Percentiles rank a stretch among this genome's conserved stretches.
Evolutionary conservation across 352 stramenopile species (phyloP).

Genomic region (Phytophthora rubi): DNA sequence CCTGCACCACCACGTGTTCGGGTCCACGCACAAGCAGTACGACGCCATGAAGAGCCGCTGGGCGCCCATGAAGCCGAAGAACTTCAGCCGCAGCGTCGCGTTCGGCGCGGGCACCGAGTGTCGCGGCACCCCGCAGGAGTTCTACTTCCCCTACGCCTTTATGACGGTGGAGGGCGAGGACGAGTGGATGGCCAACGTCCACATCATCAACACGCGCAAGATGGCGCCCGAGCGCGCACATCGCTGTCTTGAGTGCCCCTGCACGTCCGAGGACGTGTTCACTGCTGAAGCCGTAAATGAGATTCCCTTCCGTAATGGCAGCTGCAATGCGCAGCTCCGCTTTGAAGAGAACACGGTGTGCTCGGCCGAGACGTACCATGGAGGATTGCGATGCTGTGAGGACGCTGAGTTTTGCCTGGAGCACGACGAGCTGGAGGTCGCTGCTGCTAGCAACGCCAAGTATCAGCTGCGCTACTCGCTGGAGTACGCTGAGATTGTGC

Average conservation of each 20-base stretch:
- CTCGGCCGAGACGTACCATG: slow-evolving; percentile 61
- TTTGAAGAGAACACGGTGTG: slow-evolving; percentile 81
- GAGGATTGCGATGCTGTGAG: slow-evolving; percentile 80
- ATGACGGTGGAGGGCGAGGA: slow-evolving; percentile 79
- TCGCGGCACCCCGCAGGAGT: slow-evolving; percentile 80
- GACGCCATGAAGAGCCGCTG: slow-evolving; percentile 50
- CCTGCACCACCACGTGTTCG: slow-evolving; percentile 85
- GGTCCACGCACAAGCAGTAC: slow-evolving; percentile 74
- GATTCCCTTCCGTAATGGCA: slow-evolving; percentile 38
- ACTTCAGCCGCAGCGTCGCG: slow-evolving; percentile 74
- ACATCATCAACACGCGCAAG: slow-evolving; percentile 84
- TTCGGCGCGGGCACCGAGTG: slow-evolving; percentile 84
- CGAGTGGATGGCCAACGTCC: slow-evolving; percentile 83
- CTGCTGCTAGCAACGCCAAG: slow-evolving; percentile 30
- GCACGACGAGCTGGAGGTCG: slow-evolving; percentile 45
- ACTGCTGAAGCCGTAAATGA: slow-evolving; percentile 63
- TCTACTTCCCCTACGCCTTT: slow-evolving; percentile 82
- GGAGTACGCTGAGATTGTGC: slow-evolving; percentile 65
- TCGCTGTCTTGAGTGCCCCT: slow-evolving; percentile 79
- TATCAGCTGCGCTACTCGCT: slow-evolving; percentile 85
- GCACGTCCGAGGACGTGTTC: slow-evolving; percentile 69
- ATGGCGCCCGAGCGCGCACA: slow-evolving; percentile 54
- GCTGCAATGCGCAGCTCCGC: slow-evolving; percentile 72
- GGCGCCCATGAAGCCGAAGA: slow-evolving; percentile 79
- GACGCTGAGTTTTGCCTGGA: slow-evolving; percentile 76